A percentile compares a stretch with the other conserved stretches of the same genome.
Evolutionary conservation across 495 filamentous ascomycete species (phyloP).

Genomic region (Xylaria venustula): DNA sequence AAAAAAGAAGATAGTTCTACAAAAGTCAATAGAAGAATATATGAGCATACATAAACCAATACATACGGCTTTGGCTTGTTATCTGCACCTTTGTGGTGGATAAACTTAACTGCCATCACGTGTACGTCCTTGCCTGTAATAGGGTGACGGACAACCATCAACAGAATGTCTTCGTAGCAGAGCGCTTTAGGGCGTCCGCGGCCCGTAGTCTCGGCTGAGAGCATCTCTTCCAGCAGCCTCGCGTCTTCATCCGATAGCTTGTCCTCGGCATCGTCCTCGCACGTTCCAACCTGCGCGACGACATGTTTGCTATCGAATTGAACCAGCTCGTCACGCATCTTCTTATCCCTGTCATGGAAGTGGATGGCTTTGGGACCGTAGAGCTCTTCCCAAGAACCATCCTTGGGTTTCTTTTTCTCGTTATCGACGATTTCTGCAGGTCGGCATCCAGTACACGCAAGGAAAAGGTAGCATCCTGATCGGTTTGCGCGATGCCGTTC

Average conservation of each 20-base stretch:
- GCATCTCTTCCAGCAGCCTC: slow-evolving; percentile 1
- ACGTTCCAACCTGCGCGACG: neutral
- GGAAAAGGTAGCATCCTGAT: slow-evolving; percentile 15
- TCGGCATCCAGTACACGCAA: slow-evolving; percentile 18
- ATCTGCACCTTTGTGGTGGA: slow-evolving; percentile 25
- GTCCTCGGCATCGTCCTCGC: neutral
- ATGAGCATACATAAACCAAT: neutral
- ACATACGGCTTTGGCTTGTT: slow-evolving; percentile 29
- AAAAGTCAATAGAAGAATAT: neutral
- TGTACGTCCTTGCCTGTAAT: slow-evolving; percentile 9
- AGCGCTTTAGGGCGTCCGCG: slow-evolving; percentile 21
- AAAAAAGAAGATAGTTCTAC: slow-evolving; percentile 27
- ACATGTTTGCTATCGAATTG: neutral
- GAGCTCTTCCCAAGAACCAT: slow-evolving; percentile 18
- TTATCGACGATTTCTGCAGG: slow-evolving; percentile 21
- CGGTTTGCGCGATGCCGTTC: slow-evolving; percentile 21
- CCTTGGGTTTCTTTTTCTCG: slow-evolving; percentile 19
- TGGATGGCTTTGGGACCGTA: slow-evolving; percentile 1
- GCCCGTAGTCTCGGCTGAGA: slow-evolving; percentile 1
- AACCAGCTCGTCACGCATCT: too few species aligned
- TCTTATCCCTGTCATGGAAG: too few species aligned
- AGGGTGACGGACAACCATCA: neutral
- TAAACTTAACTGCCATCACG: slow-evolving; percentile 25
- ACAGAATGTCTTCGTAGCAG: slow-evolving; percentile 25
- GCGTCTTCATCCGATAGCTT: slow-evolving; percentile 6